phyloP scores from a whole-genome alignment of 169 alveolate genomes.

The Cryptosporidium ryanae region DNA sequence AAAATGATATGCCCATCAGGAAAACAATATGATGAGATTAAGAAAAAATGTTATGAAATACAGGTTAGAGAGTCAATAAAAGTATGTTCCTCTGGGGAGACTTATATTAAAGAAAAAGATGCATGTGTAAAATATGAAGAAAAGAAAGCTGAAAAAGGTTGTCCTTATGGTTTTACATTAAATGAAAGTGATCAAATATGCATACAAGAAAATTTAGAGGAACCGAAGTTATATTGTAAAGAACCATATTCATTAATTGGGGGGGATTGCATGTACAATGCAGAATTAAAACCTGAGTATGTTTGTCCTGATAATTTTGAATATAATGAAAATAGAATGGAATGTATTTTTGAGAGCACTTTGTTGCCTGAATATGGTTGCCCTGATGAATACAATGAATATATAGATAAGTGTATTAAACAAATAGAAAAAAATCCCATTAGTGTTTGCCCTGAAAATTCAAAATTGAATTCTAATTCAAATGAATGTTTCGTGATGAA shows the following conservation, averaged over 20 bases:
- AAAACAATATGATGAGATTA: conserved; percentile 47
- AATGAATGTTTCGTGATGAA: conserved; percentile 49
- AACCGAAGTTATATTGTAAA: conserved; percentile 44
- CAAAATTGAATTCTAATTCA: conserved; percentile 49
- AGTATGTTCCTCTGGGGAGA: conserved; percentile 29
- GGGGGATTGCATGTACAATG: conserved; percentile 55
- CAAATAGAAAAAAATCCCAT: conserved; percentile 48
- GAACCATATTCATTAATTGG: conserved; percentile 52
- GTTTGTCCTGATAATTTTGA: conserved; percentile 72
- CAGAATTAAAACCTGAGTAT: conserved; percentile 32
- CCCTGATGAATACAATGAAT: conserved; percentile 56
- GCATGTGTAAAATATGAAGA: conserved; percentile 40
- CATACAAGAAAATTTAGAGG: conserved; percentile 62
- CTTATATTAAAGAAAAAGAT: conserved; percentile 24
- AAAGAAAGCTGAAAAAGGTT: conserved; percentile 33
- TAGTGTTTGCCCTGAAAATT: conserved; percentile 62
- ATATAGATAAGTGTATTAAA: conserved; percentile 61
- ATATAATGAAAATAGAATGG: neutral
- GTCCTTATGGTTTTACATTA: conserved; percentile 58
- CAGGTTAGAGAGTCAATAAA: conserved; percentile 49
- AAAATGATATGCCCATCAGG: conserved; percentile 57
- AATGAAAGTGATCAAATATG: conserved; percentile 52
- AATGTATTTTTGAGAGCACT: conserved; percentile 10
- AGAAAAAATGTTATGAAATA: conserved; percentile 48
- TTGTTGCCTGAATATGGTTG: conserved; percentile 51